Evolutionary conservation across 2,329 filamentous ascomycete species (phyloP).

Genomic region (Cladorrhinum sp.): DNA sequence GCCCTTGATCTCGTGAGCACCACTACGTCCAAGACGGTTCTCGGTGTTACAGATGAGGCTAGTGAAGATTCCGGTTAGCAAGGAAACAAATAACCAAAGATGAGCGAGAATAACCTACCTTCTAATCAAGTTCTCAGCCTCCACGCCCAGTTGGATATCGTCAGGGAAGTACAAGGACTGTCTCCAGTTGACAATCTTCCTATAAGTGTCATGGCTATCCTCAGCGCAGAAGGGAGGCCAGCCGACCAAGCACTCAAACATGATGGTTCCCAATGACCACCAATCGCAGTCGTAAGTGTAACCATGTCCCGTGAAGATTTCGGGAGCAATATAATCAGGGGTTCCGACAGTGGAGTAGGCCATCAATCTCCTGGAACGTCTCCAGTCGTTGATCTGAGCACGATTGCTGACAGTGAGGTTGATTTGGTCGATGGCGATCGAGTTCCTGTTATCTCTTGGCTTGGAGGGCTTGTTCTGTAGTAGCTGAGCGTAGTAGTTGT

Average conservation of each 20-base stretch:
- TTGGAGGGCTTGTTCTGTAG: constrained; percentile 74
- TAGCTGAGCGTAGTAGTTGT: constrained; percentile 96
- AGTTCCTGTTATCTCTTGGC: constrained; percentile 80
- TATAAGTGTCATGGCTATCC: constrained; percentile 94
- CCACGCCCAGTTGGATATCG: constrained; percentile 81
- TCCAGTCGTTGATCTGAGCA: constrained; percentile 97
- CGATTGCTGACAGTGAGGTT: constrained; percentile 97
- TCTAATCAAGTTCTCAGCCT: constrained; percentile 89
- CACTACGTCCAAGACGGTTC: constrained; percentile 82
- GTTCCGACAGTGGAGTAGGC: constrained; percentile 98
- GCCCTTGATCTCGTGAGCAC: constrained; percentile 86
- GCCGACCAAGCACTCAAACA: constrained; percentile 98
- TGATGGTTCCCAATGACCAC: constrained; percentile 98
- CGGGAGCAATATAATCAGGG: constrained; percentile 96
- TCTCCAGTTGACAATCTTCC: constrained; percentile 98
- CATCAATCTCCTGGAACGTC: constrained; percentile 90
- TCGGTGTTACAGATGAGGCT: constrained; percentile 94
- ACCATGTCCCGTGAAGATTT: constrained; percentile 95
- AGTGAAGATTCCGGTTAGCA: background rate
- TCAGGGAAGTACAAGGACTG: constrained; percentile 95
- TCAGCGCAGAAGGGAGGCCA: constrained; percentile 99
- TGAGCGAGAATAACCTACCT: constrained; percentile 55
- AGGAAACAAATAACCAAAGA: background rate
- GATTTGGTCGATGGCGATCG: constrained; percentile 95
- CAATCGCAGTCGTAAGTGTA: constrained; percentile 98